Evolutionary conservation across 2,329 filamentous ascomycete species (phyloP), one percentile per base, ranked within the genome.

Genomic region (Westerdykella aurantiaca): DNA sequence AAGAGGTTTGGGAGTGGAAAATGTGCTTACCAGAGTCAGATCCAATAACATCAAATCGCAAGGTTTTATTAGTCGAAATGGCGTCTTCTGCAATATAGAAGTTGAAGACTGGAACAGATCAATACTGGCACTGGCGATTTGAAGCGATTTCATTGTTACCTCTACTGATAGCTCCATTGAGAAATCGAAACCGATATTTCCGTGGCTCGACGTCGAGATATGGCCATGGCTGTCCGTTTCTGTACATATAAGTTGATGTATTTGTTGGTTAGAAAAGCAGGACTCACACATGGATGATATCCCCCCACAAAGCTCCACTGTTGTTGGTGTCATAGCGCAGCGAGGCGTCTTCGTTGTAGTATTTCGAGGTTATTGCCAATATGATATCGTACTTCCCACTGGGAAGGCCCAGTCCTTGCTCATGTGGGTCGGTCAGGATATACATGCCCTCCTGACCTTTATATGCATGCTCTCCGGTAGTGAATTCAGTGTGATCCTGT

Each of bases 181-280:
- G 69, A 43, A 80, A 55, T 2, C 78, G 67, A 51, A 82, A 72
- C 16, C 78, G 75, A 59, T 81, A 81, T 56, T 80, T 80, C 51
- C 77, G 71, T 4, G 76, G 77, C 57, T 81, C 73, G 6, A 80
- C 77, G 11, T 72, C 67, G 3, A 79, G 47, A 47, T 70, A 79
- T 3, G 78, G 78, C 78, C 78, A 82, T 2, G 78, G 78, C 48
- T 77, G 72, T 2, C 74, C 75, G 51, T 81, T 81, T 3, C 55
- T 56, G 37, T n/a, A 6, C n/a, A 17, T 13, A 25, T 53, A 25
- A 51, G 46, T 37, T n/a, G 39, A 17, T 21, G n/a, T n/a, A 25
- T 23, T 13, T 5, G 5, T 7, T 12, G 6, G 5, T 25, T 21
- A 6, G 22, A 39, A 31, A 42, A 4, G 16, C 18, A 25, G 5